A percentile compares a stretch with the other conserved stretches of the same genome.
These are phyloP conservation scores for Endotrypanum monterogeii DNA, from an alignment of 208 protist genomes.

Conservation along the genomic window DNA sequence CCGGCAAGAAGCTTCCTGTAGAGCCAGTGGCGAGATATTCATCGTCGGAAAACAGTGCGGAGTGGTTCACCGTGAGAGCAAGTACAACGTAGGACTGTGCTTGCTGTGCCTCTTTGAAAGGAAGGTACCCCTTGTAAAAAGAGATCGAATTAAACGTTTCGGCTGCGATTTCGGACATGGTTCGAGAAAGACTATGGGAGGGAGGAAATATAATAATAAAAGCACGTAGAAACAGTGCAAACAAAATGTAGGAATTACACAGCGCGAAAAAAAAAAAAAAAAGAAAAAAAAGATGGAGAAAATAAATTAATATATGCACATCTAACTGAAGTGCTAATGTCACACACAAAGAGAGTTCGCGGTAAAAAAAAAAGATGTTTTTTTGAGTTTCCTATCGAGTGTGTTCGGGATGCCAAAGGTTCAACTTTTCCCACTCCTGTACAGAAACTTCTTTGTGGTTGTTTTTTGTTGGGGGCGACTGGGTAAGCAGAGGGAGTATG, in stretches of 20 bases:
- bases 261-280: not conserved
- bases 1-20: not conserved
- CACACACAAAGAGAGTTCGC: too few relatives aligned
- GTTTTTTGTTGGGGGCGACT: too few relatives aligned
- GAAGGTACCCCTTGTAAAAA: slow-evolving; percentile 84
- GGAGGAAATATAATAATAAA: not conserved
- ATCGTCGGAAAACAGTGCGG: slow-evolving; percentile 15
- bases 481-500: too few relatives aligned
- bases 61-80: slow-evolving; percentile 23
- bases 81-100: slow-evolving; percentile 63
- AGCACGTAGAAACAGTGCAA: not conserved
- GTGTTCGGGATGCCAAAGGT: too few relatives aligned
- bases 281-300: not conserved
- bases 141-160: slow-evolving; percentile 46
- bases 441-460: too few relatives aligned
- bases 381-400: too few relatives aligned
- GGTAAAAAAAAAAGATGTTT: too few relatives aligned
- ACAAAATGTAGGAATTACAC: not conserved
- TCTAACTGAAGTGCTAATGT: too few relatives aligned
- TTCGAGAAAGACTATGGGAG: not conserved
- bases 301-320: too few relatives aligned
- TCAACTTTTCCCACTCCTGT: too few relatives aligned
- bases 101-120: slow-evolving; percentile 41
- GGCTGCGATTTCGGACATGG: slow-evolving; percentile 42
- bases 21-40: slow-evolving; percentile 10